Evolutionary conservation across 805 yeast genomes (phyloP).

Genomic region (Hermanozyma aechmeae): DNA sequence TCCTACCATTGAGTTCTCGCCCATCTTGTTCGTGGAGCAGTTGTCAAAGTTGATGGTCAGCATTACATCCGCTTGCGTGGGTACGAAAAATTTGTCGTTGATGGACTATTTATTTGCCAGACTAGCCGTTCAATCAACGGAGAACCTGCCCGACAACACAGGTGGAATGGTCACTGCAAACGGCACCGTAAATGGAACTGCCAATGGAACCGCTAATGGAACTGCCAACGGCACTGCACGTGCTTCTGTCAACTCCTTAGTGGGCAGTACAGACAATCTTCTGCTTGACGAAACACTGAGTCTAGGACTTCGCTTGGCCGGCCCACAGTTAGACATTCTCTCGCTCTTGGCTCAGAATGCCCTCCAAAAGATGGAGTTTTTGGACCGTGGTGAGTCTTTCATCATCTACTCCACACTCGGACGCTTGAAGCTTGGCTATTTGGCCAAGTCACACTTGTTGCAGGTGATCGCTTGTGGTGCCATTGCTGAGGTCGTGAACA

Average conservation of each 20-base stretch:
- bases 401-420: constrained; percentile 42
- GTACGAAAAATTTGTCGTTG: constrained; percentile 14
- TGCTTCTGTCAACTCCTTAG: not conserved
- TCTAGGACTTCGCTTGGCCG: no score
- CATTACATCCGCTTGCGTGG: constrained; percentile 21
- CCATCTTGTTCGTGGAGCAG: constrained; percentile 24
- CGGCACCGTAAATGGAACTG: not conserved
- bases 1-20: constrained; percentile 21
- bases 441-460: constrained; percentile 45
- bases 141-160: no score
- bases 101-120: constrained; percentile 19
- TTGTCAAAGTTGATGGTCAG: constrained; percentile 27
- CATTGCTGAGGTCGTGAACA: constrained; percentile 34
- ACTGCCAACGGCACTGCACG: not conserved
- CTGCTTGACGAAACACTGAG: no score
- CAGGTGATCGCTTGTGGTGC: constrained; percentile 56
- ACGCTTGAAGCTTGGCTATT: constrained; percentile 41
- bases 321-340: no score
- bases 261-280: not conserved
- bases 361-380: constrained; percentile 29
- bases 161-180: no score
- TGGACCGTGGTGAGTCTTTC: constrained; percentile 52
- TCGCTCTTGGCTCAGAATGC: no score
- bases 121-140: no score
- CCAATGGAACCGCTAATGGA: not conserved